Evolutionary conservation across 2,329 filamentous ascomycete genomes (phyloP).

Genomic region (Apiospora aurea): DNA sequence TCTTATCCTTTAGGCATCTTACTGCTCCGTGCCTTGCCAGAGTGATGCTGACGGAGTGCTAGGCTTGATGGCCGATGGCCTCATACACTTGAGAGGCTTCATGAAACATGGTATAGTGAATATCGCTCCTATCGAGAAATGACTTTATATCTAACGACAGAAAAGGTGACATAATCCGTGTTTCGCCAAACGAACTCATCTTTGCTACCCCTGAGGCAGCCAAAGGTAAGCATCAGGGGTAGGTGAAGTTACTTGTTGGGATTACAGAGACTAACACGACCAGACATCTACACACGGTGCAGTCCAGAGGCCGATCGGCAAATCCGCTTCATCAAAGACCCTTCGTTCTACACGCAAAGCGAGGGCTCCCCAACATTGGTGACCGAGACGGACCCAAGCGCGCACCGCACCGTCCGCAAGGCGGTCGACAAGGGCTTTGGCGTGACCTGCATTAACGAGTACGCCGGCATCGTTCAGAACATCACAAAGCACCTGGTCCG

Average conservation of each 20-base stretch:
- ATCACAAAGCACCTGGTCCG: too few species aligned
- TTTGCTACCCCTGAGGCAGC: background rate
- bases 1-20: background rate
- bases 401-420: too few species aligned
- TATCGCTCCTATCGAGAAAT: too few species aligned
- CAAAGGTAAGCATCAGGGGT: background rate
- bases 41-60: background rate
- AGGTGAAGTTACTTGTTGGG: background rate
- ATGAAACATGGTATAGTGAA: background rate
- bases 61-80: background rate
- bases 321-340: too few species aligned
- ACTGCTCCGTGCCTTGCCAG: background rate
- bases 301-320: too few species aligned
- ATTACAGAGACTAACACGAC: background rate
- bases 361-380: too few species aligned
- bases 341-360: too few species aligned
- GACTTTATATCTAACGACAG: background rate
- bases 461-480: too few species aligned
- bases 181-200: background rate
- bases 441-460: too few species aligned
- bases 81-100: background rate
- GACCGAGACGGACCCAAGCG: too few species aligned
- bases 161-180: background rate
- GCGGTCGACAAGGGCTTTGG: too few species aligned
- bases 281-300: too few species aligned